A percentile compares a stretch with the other conserved stretches of the same genome.
These are phyloP conservation scores for Epichloe glyceriae DNA, from an alignment of 2,329 filamentous ascomycete genomes.

Conservation along the genomic window DNA sequence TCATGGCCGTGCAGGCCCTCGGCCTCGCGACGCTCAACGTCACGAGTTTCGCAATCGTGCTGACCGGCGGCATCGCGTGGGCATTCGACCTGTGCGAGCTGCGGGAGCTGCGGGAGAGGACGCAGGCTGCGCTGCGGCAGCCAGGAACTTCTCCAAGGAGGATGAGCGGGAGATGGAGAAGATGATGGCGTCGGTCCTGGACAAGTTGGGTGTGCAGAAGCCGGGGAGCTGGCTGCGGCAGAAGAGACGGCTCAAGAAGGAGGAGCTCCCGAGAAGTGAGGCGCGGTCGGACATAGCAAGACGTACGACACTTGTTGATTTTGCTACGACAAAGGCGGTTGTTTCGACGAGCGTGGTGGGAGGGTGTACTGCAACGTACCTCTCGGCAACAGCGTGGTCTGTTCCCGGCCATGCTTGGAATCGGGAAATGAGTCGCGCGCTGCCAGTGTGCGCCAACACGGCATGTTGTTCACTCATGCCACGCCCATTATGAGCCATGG, in stretches of 20 bases:
- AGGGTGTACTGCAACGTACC: too few relatives aligned
- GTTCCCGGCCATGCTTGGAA: too few relatives aligned
- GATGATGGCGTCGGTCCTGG: constrained; percentile 46
- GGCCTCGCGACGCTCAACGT: constrained; percentile 82
- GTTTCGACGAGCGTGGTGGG: too few relatives aligned
- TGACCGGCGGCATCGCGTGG: constrained; percentile 61
- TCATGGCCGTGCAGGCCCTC: constrained; percentile 72
- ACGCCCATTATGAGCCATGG: too few relatives aligned
- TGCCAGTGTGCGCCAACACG: too few relatives aligned
- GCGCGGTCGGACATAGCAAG: not conserved
- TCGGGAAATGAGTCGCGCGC: too few relatives aligned
- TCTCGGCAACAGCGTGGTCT: too few relatives aligned
- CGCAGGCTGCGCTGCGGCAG: constrained; percentile 30
- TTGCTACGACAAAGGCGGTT: too few relatives aligned
- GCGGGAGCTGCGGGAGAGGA: constrained; percentile 46
- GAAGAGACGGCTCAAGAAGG: not conserved
- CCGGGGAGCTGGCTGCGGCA: not conserved
- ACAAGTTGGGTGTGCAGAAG: constrained; percentile 28
- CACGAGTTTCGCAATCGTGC: constrained; percentile 59
- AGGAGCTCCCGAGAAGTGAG: not conserved
- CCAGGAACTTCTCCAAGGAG: constrained; percentile 22
- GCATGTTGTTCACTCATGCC: too few relatives aligned
- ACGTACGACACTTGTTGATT: too few relatives aligned
- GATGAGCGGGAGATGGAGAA: constrained; percentile 49
- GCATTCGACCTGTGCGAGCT: constrained; percentile 62